A percentile compares a stretch with the other conserved stretches of the same genome.
phyloP scores from a whole-genome alignment of 257 asterid species.

The Penstemon davidsonii region DNA sequence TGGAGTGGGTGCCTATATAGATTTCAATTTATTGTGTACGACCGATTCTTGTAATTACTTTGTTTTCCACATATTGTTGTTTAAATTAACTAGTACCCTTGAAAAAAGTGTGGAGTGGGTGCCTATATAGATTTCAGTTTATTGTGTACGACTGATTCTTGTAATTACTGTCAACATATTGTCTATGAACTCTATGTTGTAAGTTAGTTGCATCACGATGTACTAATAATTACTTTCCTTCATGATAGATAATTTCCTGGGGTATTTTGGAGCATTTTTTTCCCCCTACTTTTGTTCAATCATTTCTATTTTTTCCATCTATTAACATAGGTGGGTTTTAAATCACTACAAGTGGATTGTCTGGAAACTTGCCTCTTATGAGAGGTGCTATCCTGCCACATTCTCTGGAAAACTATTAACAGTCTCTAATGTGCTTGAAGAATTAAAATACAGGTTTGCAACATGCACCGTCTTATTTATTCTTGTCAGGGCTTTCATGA shows the following conservation, averaged over 20 bases:
- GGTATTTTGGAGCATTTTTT: slow-evolving; percentile 12
- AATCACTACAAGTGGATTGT: slow-evolving; percentile 95
- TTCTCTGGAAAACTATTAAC: slow-evolving; percentile 71
- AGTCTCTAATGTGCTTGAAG: slow-evolving; percentile 79
- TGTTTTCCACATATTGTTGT: slow-evolving; percentile 2
- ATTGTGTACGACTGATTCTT: background rate
- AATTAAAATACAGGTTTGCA: slow-evolving; percentile 75
- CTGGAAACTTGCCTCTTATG: slow-evolving; percentile 92
- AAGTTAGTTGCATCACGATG: background rate
- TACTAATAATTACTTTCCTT: background rate
- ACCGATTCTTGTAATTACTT: background rate
- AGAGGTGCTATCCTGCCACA: slow-evolving; percentile 76
- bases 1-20: background rate
- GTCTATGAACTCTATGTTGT: slow-evolving; percentile 11
- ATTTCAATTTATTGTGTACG: background rate
- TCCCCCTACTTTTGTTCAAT: slow-evolving; percentile 13
- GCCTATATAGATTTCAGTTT: background rate
- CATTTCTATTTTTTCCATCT: slow-evolving; percentile 15
- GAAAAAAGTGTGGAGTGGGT: background rate
- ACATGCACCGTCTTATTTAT: slow-evolving; percentile 16
- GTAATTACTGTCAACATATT: background rate
- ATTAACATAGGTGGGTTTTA: slow-evolving; percentile 67
- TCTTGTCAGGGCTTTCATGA: slow-evolving; percentile 22
- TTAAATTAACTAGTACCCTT: background rate
- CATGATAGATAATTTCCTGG: slow-evolving; percentile 22